Conservation (phyloP, 23 red algal genomes). For the Agarophyton chilense region DNA sequence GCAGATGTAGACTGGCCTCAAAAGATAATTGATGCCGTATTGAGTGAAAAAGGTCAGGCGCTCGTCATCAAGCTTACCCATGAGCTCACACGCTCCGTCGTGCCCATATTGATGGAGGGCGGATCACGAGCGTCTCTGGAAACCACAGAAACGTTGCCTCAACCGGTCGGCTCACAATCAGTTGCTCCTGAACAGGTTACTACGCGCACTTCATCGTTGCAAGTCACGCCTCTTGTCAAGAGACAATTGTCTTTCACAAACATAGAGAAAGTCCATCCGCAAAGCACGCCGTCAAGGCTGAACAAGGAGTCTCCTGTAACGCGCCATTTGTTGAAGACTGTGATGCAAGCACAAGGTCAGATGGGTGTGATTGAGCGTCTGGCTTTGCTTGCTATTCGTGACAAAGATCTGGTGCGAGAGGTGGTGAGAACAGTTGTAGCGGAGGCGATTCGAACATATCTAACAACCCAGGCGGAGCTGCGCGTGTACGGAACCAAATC, state of each 20-base stretch:
- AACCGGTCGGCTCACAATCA: too few relatives aligned
- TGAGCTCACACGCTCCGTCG: background rate
- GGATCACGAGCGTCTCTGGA: background rate
- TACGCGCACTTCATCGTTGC: background rate
- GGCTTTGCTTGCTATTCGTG: conserved; percentile 50
- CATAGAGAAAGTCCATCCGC: background rate
- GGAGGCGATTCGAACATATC: conserved; percentile 55
- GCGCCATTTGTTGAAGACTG: conserved; percentile 8
- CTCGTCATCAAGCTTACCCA: background rate
- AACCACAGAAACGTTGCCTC: too few relatives aligned
- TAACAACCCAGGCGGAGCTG: conserved; percentile 56
- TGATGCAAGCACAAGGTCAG: conserved; percentile 28
- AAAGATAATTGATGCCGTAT: background rate
- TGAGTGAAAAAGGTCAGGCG: conserved; percentile 20
- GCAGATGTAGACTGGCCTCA: background rate
- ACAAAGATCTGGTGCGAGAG: conserved; percentile 47
- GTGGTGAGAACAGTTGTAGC: conserved; percentile 54
- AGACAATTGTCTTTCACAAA: background rate
- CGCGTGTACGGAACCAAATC: background rate
- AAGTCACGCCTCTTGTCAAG: background rate
- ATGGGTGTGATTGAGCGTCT: conserved; percentile 57
- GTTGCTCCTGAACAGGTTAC: background rate
- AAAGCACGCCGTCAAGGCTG: background rate
- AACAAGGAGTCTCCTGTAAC: conserved; percentile 22
- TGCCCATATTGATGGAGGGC: background rate